Base-by-base conservation (phyloP, 352 stramenopile genomes). In the Globisporangium parvum region DNA sequence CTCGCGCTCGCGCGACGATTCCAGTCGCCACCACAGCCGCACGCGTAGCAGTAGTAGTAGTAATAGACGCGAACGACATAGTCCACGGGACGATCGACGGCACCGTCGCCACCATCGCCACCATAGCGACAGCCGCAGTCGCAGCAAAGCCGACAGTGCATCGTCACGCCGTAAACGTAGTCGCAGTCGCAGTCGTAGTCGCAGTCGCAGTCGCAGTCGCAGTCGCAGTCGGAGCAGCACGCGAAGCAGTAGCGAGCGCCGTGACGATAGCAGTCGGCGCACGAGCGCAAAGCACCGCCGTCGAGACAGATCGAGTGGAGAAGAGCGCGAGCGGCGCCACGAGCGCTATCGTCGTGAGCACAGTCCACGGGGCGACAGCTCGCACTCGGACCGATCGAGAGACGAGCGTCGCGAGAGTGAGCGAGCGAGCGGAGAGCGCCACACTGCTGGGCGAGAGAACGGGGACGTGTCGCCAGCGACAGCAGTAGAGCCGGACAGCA, bases 131-230 rank as follows among this genome's bases (percentile, higher is more conserved):
- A 49, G 45, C 42, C 45, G 44, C 31, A 53, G 47, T 47, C 17
- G 35, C n/a, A 44, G 20, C 47, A 35, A 42, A 12, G 26, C 21
- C n/a, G 24, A 21, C 20, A 37, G 5, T 21, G 8, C 6, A 33
- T 11, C 9, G 23, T 50, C 45, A 10, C 17, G 41, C 26, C 17
- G 41, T 3, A 31, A 20, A n/a, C 21, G 45, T 6, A 51, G 26
- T 20, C 52, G 37, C 31, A 55, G 47, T n/a, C n/a, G n/a, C n/a
- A n/a, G n/a, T n/a, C 37, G 47, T 39, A 60, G 35, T 18, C 14
- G 45, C 17, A 58, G 53, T 37, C 46, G 53, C 14, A 45, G 20
- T 56, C 51, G 53, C 15, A 50, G 54, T 47, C 21, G 21, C 28
- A 56, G 39, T 12, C n/a, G 39, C 17, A 62, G 48, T 20, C 21